Evolutionary conservation across 352 stramenopile genomes (phyloP).

Genomic region (Phytophthora foliorum): DNA sequence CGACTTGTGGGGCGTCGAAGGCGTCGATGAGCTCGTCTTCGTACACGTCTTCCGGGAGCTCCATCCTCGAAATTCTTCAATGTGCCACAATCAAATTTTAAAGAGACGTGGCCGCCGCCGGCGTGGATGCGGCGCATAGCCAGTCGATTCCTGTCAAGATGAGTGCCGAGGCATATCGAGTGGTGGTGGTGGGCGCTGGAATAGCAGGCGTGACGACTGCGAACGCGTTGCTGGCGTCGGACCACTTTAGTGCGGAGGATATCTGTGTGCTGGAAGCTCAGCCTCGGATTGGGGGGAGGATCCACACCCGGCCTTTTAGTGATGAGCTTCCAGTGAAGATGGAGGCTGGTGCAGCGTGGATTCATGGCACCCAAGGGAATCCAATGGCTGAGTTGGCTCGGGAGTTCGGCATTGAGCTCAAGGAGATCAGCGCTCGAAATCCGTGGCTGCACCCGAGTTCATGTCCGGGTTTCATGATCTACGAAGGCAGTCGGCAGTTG

Average conservation of each 20-base stretch:
- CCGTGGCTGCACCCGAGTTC: slow-evolving; percentile 64
- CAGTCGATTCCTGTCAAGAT: slow-evolving; percentile 25
- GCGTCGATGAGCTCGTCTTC: slow-evolving; percentile 74
- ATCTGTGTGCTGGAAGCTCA: slow-evolving; percentile 60
- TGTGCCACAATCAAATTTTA: slow-evolving; percentile 24
- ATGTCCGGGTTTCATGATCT: slow-evolving; percentile 54
- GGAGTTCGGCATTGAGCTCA: slow-evolving; percentile 48
- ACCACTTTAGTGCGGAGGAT: slow-evolving; percentile 34
- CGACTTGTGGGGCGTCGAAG: slow-evolving; percentile 52
- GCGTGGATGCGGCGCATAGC: slow-evolving; percentile 12
- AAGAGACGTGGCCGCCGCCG: background rate
- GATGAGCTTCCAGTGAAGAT: slow-evolving; percentile 50
- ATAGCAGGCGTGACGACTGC: slow-evolving; percentile 55
- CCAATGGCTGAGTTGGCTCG: slow-evolving; percentile 45
- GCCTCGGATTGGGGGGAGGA: slow-evolving; percentile 54
- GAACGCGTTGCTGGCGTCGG: slow-evolving; percentile 43
- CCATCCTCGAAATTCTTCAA: slow-evolving; percentile 32
- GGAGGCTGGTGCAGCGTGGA: slow-evolving; percentile 63
- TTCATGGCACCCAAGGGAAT: slow-evolving; percentile 57
- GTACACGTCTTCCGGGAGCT: slow-evolving; percentile 43
- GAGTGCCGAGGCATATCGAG: slow-evolving; percentile 29
- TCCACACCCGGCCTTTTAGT: slow-evolving; percentile 55
- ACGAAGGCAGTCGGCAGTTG: slow-evolving; percentile 37
- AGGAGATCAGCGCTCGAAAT: slow-evolving; percentile 62
- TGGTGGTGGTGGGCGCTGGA: slow-evolving; percentile 57